phyloP scores from a whole-genome alignment of 139 green algal genomes.

The Eudorina sp. region DNA sequence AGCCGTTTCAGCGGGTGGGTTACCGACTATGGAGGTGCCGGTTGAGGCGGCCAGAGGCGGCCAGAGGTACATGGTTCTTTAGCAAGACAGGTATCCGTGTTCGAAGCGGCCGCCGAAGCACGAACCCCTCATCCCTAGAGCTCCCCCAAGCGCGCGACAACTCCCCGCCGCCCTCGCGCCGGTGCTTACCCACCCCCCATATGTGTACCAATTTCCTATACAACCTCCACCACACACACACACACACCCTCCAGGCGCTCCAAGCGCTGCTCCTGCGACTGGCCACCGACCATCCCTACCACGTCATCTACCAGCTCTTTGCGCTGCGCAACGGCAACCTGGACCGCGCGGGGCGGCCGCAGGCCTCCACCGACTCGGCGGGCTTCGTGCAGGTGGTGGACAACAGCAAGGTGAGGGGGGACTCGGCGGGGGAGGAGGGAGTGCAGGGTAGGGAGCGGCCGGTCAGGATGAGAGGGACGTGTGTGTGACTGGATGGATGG shows the following conservation, averaged over 20 bases:
- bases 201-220: not conserved
- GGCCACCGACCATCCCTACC: slow-evolving; percentile 86
- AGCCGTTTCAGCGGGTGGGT: not conserved
- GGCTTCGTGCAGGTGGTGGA: slow-evolving; percentile 29
- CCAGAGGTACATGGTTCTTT: no score
- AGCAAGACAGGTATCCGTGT: no score
- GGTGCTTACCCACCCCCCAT: no score
- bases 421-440: not conserved
- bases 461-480: no score
- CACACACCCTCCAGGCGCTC: slow-evolving; percentile 44
- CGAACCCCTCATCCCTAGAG: no score
- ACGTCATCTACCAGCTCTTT: slow-evolving; percentile 86
- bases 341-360: not conserved
- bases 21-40: no score
- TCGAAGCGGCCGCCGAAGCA: no score
- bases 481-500: no score
- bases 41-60: no score
- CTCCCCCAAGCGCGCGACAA: no score
- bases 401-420: slow-evolving; percentile 16
- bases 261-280: slow-evolving; percentile 72
- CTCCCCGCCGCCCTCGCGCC: no score
- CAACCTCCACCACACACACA: not conserved
- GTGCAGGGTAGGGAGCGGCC: not conserved
- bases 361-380: slow-evolving; percentile 14
- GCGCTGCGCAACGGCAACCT: slow-evolving; percentile 79